phyloP scores from a whole-genome alignment of 2,329 filamentous ascomycete genomes.

The Emergomyces orientalis region DNA sequence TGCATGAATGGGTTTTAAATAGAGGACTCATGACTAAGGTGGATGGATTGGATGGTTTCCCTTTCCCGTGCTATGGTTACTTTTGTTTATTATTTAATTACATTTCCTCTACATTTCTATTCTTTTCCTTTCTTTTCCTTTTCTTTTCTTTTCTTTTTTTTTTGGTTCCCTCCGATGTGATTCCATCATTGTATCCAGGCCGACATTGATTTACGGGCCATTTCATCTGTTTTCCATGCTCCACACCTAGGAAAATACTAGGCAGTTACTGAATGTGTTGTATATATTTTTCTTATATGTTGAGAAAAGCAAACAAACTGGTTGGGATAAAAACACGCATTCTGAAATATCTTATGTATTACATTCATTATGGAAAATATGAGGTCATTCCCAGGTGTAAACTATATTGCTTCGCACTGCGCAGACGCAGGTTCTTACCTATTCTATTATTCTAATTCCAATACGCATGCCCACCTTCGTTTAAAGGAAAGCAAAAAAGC shows the following conservation, averaged over 20 bases:
- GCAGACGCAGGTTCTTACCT: too few relatives aligned
- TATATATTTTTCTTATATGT: neutral
- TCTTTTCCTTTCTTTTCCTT: slow-evolving; percentile 1
- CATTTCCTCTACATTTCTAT: neutral
- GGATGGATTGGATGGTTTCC: neutral
- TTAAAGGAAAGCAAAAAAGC: neutral
- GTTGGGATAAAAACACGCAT: neutral
- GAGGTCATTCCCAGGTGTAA: too few relatives aligned
- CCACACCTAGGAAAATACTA: neutral
- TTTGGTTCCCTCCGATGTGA: neutral
- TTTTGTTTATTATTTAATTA: neutral
- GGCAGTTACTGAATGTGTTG: neutral
- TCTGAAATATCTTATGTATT: neutral
- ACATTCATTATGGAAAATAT: neutral
- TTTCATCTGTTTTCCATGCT: too few relatives aligned
- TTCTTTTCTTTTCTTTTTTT: neutral
- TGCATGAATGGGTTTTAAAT: neutral
- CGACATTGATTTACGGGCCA: neutral
- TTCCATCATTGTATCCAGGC: neutral
- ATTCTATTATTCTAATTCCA: neutral
- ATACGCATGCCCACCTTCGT: neutral
- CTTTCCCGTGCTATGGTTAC: neutral
- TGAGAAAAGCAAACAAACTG: neutral
- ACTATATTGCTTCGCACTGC: too few relatives aligned
- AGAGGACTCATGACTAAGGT: neutral